Evolutionary conservation across 139 green algal genomes (phyloP).

Genomic region (Micractinium conductrix): DNA sequence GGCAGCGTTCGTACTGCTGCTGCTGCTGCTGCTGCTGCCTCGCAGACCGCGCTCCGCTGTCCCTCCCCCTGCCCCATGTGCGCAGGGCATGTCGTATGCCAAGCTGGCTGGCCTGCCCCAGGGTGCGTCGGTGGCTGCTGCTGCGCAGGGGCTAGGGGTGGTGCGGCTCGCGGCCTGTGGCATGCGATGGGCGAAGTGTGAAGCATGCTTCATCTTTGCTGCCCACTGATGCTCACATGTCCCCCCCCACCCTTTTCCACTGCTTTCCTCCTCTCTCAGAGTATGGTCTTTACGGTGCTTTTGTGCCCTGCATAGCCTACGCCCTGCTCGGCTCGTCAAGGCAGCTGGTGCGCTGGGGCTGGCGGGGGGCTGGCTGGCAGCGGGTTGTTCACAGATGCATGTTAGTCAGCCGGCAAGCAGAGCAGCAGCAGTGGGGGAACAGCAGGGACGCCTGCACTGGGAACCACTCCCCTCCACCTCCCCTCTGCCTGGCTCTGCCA

Average conservation of each 20-base stretch:
- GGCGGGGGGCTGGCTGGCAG: no score
- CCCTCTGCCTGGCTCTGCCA: background rate
- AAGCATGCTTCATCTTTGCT: no score
- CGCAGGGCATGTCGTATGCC: constrained; percentile 67
- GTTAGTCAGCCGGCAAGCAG: no score
- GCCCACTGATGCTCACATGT: background rate
- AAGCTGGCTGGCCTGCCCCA: constrained; percentile 72
- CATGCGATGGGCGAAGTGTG: no score
- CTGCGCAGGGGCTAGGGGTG: background rate
- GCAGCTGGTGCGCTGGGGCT: no score
- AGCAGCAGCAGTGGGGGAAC: no score
- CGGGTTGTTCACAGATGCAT: no score
- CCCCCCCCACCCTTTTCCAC: background rate
- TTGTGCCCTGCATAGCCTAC: constrained; percentile 84
- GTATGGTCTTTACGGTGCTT: constrained; percentile 82
- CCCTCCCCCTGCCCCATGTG: no score
- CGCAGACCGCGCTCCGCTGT: no score
- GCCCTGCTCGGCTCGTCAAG: constrained; percentile 73
- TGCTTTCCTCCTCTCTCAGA: background rate
- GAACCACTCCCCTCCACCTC: background rate
- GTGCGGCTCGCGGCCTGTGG: no score
- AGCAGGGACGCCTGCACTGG: no score
- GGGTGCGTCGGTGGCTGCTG: constrained; percentile 1
- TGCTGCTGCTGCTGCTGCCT: background rate
- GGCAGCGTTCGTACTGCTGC: no score